Base-by-base conservation (phyloP, 768 basidiomycete genomes). In the Auriscalpium microsporum region DNA sequence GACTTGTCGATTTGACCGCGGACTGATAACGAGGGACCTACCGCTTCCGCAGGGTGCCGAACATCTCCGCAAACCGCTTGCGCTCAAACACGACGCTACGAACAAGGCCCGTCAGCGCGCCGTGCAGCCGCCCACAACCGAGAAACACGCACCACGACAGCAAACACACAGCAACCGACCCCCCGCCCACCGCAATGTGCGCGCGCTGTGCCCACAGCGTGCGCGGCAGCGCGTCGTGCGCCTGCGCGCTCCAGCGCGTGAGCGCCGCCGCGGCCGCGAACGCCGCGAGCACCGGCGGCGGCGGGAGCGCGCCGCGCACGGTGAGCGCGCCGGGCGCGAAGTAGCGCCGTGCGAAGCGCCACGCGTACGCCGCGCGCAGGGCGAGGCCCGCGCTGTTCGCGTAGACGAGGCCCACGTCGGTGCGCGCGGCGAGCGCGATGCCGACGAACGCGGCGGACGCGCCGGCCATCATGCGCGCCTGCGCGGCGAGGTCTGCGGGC, bases 381-480 rank as follows among this genome's bases (percentile, higher is more conserved):
- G 74, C 68, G 58, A 89, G 74, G 65, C 86, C 87, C 61, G 77
- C 65, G 57, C 86, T 82, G 63, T 94, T 93, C 56, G 85, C 86
- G 63, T 83, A 88, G 2, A 92, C 85, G 36, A 90, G 74, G 8
- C 83, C 82, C 0, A 77, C 74, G 61, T 91, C 90, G 35, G 49
- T 45, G 70, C 62, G 69, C 82, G 59, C 82, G 59, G 35, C 58
- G 21, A 80, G 64, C 54, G 85, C 73, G 40, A 79, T 73, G 21
- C 68, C 62, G 44, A 89, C 80, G 66, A 94, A 95, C 1, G 79
- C 69, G 1, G 73, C 66, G 0, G 91, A 91, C 67, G 88, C 92
- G 0, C 66, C 72, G n/a, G 84, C 75, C 85, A 98, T 89, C 82
- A 85, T 90, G 77, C 81, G 74, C 62, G 84, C 87, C 68, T 95